These are phyloP conservation scores for Delonix regia DNA, from an alignment of 306 rosid species.

Conservation along the genomic window DNA sequence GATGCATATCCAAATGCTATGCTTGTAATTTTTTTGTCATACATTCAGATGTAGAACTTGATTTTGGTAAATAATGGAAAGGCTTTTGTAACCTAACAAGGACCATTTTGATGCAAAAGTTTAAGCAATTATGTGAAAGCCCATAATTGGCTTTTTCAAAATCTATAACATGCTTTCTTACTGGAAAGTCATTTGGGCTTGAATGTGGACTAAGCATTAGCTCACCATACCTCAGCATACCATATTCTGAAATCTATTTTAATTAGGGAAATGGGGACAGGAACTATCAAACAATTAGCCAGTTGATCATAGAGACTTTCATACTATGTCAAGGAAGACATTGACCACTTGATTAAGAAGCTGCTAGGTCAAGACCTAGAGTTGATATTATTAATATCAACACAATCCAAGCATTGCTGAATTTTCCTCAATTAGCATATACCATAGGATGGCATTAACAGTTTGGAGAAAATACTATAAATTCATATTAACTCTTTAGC, in stretches of 20 bases:
- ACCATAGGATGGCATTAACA: background rate
- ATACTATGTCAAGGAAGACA: background rate
- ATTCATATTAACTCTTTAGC: background rate
- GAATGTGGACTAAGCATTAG: background rate
- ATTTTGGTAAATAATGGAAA: background rate
- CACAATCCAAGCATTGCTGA: background rate
- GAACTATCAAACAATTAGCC: background rate
- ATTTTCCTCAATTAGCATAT: background rate
- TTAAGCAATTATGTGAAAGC: background rate
- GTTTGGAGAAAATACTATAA: background rate
- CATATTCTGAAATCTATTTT: background rate
- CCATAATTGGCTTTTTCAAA: background rate
- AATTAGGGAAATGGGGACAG: background rate
- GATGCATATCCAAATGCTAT: background rate
- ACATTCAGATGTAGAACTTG: background rate
- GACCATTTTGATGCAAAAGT: background rate
- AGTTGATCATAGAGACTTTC: background rate
- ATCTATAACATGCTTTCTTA: background rate
- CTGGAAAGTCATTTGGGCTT: background rate
- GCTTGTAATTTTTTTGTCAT: background rate
- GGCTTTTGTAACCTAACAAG: background rate
- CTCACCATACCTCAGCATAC: background rate
- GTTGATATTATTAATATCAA: background rate
- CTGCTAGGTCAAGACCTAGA: background rate
- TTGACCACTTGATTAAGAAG: background rate